phyloP scores from a whole-genome alignment of 441 rosid genomes.

The Melastoma candidum region DNA sequence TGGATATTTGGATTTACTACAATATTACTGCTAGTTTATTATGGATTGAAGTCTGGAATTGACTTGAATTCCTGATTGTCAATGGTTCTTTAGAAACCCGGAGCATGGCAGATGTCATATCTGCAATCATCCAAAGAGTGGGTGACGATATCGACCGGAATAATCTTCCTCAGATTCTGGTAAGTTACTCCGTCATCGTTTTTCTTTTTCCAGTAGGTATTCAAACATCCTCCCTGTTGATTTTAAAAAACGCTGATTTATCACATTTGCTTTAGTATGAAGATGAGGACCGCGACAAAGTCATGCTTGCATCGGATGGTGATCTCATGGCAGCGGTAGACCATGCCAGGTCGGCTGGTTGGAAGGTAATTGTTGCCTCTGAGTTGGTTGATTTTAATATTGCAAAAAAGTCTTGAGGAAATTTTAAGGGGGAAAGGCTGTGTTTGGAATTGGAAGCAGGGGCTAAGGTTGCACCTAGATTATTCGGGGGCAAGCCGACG shows the following conservation, averaged over 20 bases:
- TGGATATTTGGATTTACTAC: too few relatives aligned
- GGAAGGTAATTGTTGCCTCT: constrained; percentile 46
- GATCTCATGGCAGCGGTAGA: constrained; percentile 83
- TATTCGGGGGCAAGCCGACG: constrained; percentile 34
- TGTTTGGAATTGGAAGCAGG: constrained; percentile 26
- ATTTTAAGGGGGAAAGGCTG: neutral
- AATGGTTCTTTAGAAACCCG: constrained; percentile 24
- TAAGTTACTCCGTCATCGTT: constrained; percentile 12
- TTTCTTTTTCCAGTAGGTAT: neutral
- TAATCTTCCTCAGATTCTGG: constrained; percentile 82
- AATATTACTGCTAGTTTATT: too few relatives aligned
- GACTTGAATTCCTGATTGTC: neutral
- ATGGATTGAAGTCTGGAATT: neutral
- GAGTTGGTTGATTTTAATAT: neutral
- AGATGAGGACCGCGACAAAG: constrained; percentile 94
- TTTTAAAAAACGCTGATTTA: constrained; percentile 1
- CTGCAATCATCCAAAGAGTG: constrained; percentile 80
- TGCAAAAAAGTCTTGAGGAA: neutral
- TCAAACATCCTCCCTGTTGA: neutral
- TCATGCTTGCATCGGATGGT: constrained; percentile 70
- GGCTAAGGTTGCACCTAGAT: constrained; percentile 82
- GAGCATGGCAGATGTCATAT: constrained; percentile 65
- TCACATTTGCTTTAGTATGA: constrained; percentile 47
- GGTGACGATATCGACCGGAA: constrained; percentile 75
- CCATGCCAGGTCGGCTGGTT: constrained; percentile 72